A percentile compares a stretch with the other conserved stretches of the same genome.
Evolutionary conservation across 352 stramenopile genomes (phyloP).

Genomic region (Aphanomyces euteiches): DNA sequence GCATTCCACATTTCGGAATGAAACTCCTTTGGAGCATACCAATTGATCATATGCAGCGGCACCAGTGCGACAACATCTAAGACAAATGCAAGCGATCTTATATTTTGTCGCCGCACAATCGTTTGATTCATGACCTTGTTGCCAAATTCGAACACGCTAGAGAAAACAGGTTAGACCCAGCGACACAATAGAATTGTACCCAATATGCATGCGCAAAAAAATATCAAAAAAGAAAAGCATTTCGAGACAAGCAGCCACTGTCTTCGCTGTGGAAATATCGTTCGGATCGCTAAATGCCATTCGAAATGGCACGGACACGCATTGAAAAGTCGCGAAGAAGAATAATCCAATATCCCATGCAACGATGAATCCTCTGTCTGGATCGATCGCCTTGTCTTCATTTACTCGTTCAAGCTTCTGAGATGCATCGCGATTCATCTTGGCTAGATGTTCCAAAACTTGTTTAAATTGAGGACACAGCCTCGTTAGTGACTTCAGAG

Average conservation of each 20-base stretch:
- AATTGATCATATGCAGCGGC: constrained; percentile 46
- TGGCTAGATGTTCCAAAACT: too few relatives aligned
- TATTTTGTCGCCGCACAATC: constrained; percentile 42
- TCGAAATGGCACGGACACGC: constrained; percentile 14
- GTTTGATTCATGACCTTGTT: constrained; percentile 60
- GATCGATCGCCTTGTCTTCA: not conserved
- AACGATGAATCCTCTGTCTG: constrained; percentile 5
- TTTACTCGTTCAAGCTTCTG: too few relatives aligned
- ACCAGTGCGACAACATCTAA: constrained; percentile 42
- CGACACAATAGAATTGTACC: constrained; percentile 37
- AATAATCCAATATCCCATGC: not conserved
- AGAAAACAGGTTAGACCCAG: constrained; percentile 31
- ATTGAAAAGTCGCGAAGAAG: not conserved
- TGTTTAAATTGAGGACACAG: too few relatives aligned
- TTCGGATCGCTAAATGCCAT: not conserved
- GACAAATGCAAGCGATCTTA: constrained; percentile 36
- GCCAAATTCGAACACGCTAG: constrained; percentile 53
- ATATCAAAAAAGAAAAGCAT: constrained; percentile 46
- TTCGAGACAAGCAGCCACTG: constrained; percentile 41
- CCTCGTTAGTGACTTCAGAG: too few relatives aligned
- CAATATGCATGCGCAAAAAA: constrained; percentile 45
- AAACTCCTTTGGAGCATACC: constrained; percentile 28
- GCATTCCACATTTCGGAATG: constrained; percentile 43
- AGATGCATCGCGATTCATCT: too few relatives aligned
- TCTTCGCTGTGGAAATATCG: constrained; percentile 3